These are phyloP conservation scores for Cucurbita ficifolia DNA, from an alignment of 306 rosid genomes.

Conservation along the genomic window DNA sequence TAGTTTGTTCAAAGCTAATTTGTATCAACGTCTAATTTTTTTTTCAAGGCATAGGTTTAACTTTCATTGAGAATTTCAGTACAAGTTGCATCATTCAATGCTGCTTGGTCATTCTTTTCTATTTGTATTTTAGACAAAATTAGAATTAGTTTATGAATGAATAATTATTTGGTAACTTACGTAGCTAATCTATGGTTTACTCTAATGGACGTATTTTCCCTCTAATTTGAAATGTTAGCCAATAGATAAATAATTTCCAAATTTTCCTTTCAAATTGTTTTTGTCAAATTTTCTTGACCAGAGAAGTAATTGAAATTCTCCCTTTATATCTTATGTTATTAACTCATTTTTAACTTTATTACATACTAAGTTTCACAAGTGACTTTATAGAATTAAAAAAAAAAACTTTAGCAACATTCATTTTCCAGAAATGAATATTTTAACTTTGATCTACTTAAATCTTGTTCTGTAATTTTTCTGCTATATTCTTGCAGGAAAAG, in stretches of 20 bases:
- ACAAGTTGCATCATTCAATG: not conserved
- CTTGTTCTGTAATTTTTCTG: not conserved
- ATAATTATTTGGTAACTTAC: not conserved
- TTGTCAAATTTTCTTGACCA: not conserved
- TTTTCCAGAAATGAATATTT: not conserved
- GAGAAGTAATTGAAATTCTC: not conserved
- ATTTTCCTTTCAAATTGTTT: not conserved
- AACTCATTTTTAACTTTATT: too few species aligned
- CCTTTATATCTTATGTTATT: not conserved
- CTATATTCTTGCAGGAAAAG: not conserved
- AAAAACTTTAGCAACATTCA: not conserved
- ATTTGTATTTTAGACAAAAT: not conserved
- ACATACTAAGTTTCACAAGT: too few species aligned
- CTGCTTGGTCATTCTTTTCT: not conserved
- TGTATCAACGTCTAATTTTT: not conserved
- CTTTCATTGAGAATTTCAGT: not conserved
- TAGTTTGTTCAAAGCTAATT: not conserved
- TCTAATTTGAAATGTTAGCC: not conserved
- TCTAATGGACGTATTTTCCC: not conserved
- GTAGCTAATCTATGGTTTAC: not conserved
- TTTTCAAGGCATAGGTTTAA: not conserved
- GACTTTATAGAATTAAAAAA: not conserved
- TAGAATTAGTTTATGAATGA: not conserved
- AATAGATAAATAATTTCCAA: not conserved
- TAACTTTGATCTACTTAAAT: not conserved